Evolutionary conservation across 1,139 yeast genomes (phyloP), one percentile per base, ranked within the genome.

Genomic region (Scheffersomyces titani): DNA sequence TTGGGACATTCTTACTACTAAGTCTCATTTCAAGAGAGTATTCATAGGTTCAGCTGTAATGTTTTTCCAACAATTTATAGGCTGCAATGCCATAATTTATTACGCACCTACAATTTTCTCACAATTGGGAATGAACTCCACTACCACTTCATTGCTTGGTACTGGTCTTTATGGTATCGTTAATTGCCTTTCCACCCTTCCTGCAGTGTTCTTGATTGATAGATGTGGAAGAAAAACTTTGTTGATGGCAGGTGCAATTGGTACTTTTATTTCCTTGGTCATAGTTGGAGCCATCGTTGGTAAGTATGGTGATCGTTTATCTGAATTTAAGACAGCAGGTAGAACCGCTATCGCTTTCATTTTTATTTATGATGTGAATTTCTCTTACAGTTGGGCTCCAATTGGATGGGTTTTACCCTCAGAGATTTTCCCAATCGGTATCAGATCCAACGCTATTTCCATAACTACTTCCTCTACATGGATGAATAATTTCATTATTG

Each of bases 351-450:
- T 30, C 13, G 40, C 40, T 30, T 30, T 30, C 40, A 30, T 30
- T 30, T 30, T 30, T 16, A 30, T 30, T 30, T 30, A 30, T 11
- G 40, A 30, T 30, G 40, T 30, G 40, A 30, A 30, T 30, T 30
- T 30, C 40, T 30, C 40, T 3, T 30, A 30, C 40, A 30, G 40
- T 30, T 30, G 40, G 40, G 40, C 40, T 9, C 40, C 40, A 30
- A 30, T 30, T 30, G 40, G 40, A 68, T 85, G 71, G 89, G 89
- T 11, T 86, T 83, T 77, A 85, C 86, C 70, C 53, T 77, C 88
- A 4, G 89, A 85, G 68, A 77, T 85, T 55, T 80, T 85, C 69
- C 89, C 89, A 22, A 72, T 85, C 63, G 76, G 80, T 58, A 77
- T 83, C 51, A 75, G 89, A 64, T 78, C 82, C 13, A 72, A 82